Evolutionary conservation across 345 rosid species (phyloP), one percentile per base, ranked within the genome.

Genomic region (Salix suchowensis): DNA sequence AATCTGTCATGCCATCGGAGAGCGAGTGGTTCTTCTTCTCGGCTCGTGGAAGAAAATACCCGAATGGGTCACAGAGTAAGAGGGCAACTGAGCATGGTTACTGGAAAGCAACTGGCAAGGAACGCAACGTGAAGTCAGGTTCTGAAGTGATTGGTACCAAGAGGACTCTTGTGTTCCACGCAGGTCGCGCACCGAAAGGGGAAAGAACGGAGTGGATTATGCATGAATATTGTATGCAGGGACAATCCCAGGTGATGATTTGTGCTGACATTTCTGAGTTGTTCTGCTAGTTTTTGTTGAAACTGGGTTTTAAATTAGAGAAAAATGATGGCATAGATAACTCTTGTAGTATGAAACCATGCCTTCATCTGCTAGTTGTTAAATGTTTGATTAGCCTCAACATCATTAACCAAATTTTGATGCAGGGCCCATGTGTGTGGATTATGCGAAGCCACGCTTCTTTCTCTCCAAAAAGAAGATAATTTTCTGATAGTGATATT

Each of bases 51-150:
- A 90, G 94, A 82, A 95, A 91, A 65, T 91, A 95, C 61, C 98
- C 97, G 19, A 83, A 91, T 68, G 98, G 99, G 19, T 87, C 89
- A 7, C 98, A 95, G 50, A 93, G 93, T 78, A 85, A 74, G 71
- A 83, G 98, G 74, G 98, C 97, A 15, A 95, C 98, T 11, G 84
- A 81, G 44, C 92, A 68, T 2, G 98, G 98, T 4, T 95, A 95
- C 36, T 93, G 97, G 98, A 95, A 95, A 82, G 96, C 97, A 39
- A 95, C 98, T 0, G 98, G 98, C 55, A 95, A 89, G 82, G 98
- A 93, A 64, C 84, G 97, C 3, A 86, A 81, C 50, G 96, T 95
- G 3, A 91, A 85, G 84, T 82, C 88, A 1, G 94, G 91, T 24
- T 73, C 83, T 58, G 68, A 73, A 26, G 80, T 88, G 23, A 87